These are phyloP conservation scores for Candida silvatica DNA, from an alignment of 805 yeast genomes.

Conservation along the genomic window DNA sequence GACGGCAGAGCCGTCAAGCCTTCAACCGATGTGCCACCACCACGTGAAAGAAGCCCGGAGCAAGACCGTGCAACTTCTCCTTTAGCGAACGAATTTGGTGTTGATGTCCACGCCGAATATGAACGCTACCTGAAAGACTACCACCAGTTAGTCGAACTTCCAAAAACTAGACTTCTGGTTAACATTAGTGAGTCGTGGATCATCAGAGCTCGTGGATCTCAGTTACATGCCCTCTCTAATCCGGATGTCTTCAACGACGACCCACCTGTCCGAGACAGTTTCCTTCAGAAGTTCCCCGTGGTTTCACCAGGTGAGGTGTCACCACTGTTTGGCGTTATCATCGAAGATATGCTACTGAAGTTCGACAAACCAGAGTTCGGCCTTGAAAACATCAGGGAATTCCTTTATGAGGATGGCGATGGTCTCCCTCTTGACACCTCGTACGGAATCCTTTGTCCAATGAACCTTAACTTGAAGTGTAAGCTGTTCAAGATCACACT, in stretches of 20 bases:
- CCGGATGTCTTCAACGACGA: constrained; percentile 12
- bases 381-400: constrained; percentile 35
- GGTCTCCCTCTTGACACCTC: constrained; percentile 43
- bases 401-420: constrained; percentile 32
- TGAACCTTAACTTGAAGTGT: constrained; percentile 36
- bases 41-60: background rate
- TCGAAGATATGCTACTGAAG: constrained; percentile 40
- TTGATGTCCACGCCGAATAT: constrained; percentile 18
- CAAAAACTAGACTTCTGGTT: constrained; percentile 18
- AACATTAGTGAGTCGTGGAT: constrained; percentile 27
- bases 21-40: background rate
- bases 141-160: constrained; percentile 15
- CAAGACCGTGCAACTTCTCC: background rate
- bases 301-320: constrained; percentile 29
- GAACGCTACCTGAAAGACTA: constrained; percentile 13
- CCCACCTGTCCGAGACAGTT: constrained; percentile 18
- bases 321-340: constrained; percentile 41
- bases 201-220: constrained; percentile 12
- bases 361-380: constrained; percentile 47
- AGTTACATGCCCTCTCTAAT: background rate
- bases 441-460: constrained; percentile 49
- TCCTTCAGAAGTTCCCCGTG: constrained; percentile 21
- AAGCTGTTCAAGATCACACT: constrained; percentile 34
- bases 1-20: constrained; percentile 1
- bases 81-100: constrained; percentile 9